Conservation (phyloP, 371 early-diverging fungal species). For the Sporodiniella umbellata region DNA sequence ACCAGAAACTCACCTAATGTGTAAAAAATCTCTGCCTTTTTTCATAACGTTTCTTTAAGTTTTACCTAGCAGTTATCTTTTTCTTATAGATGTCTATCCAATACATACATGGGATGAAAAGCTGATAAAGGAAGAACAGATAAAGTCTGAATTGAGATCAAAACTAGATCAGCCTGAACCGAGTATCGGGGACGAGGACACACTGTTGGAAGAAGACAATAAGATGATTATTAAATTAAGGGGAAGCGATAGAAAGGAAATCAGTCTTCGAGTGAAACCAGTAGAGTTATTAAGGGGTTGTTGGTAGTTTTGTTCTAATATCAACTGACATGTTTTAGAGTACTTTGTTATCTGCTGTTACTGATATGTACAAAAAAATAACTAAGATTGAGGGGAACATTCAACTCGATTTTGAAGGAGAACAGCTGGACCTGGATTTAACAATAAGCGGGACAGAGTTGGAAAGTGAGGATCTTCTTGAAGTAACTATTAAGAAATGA, state of each 20-base stretch:
- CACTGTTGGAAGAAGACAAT: background rate
- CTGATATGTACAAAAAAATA: background rate
- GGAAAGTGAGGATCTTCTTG: conserved; percentile 40
- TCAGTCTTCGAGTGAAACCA: conserved; percentile 25
- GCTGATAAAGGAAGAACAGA: conserved; percentile 8
- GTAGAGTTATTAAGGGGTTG: conserved; percentile 15
- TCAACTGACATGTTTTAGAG: background rate
- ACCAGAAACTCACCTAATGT: conserved; percentile 12
- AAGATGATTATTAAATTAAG: conserved; percentile 24
- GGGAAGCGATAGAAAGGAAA: conserved; percentile 26
- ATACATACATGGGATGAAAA: conserved; percentile 22
- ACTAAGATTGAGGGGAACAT: conserved; percentile 5
- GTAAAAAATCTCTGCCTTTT: conserved; percentile 8
- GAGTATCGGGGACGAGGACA: background rate
- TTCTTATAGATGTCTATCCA: conserved; percentile 29
- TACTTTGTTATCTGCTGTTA: background rate
- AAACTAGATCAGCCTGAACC: conserved; percentile 1
- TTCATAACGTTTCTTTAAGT: too few species aligned
- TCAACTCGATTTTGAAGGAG: conserved; percentile 34
- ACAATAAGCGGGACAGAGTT: conserved; percentile 31
- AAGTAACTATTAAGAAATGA: conserved; percentile 17
- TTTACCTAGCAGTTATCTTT: background rate
- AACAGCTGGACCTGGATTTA: conserved; percentile 15
- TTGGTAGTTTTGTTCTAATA: background rate
- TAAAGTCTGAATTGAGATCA: background rate